Evolutionary conservation across 1,284 basidiomycete species (phyloP).

Genomic region (Retiboletus flavoniger): DNA sequence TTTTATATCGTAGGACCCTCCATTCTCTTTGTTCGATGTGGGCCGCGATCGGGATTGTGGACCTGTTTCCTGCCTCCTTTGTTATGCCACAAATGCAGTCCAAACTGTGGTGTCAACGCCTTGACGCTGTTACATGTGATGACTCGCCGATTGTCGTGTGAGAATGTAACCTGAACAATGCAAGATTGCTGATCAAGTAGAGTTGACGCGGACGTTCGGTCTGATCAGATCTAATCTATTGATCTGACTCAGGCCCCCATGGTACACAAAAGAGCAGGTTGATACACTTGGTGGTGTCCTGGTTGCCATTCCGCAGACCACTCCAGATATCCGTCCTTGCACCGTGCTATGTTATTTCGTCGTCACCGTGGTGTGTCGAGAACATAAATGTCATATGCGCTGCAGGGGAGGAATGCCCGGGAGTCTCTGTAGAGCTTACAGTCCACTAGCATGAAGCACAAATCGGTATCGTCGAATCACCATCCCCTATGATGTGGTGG

Average conservation of each 20-base stretch:
- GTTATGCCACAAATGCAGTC: neutral
- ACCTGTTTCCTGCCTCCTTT: neutral
- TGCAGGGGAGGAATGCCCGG: neutral
- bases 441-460: neutral
- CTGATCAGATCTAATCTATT: neutral
- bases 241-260: neutral
- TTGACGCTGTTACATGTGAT: neutral
- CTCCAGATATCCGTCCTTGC: no score
- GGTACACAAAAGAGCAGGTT: no score
- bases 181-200: neutral
- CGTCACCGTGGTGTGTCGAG: neutral
- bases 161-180: neutral
- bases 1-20: neutral
- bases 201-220: neutral
- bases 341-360: neutral
- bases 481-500: neutral
- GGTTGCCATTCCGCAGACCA: no score
- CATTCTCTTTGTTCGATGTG: neutral
- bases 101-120: neutral
- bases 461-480: neutral
- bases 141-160: neutral
- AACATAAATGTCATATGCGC: neutral
- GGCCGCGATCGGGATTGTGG: neutral
- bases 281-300: neutral
- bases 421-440: neutral